These are phyloP conservation scores for Ramularia endophylla DNA, from an alignment of 2,329 filamentous ascomycete species.

Conservation along the genomic window DNA sequence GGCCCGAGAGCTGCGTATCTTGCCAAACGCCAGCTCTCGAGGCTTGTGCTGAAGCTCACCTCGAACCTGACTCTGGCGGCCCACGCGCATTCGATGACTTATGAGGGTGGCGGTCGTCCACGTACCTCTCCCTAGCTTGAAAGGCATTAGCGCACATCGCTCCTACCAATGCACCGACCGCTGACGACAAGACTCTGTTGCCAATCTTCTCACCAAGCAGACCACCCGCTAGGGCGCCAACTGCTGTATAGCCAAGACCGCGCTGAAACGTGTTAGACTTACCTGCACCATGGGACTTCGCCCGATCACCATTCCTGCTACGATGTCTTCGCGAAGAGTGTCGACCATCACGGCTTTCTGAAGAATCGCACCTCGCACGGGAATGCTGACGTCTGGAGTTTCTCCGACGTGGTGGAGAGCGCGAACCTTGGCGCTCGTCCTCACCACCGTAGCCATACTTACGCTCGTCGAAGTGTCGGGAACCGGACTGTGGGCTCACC, in stretches of 20 bases:
- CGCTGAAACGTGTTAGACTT: slow-evolving; percentile 25
- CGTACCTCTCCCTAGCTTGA: slow-evolving; percentile 28
- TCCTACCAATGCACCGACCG: slow-evolving; percentile 24
- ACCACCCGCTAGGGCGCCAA: slow-evolving; percentile 28
- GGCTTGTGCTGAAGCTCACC: slow-evolving; percentile 15
- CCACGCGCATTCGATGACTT: slow-evolving; percentile 9
- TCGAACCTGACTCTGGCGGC: slow-evolving; percentile 14
- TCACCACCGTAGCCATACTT: not conserved
- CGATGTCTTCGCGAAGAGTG: slow-evolving; percentile 16
- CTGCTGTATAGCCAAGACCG: slow-evolving; percentile 22
- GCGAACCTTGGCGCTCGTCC: not conserved
- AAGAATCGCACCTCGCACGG: too few relatives aligned
- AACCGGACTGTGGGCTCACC: slow-evolving; percentile 8
- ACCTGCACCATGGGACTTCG: slow-evolving; percentile 16
- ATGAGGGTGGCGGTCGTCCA: slow-evolving; percentile 6
- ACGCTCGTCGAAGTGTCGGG: not conserved
- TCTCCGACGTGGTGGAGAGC: not conserved
- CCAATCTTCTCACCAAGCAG: slow-evolving; percentile 25
- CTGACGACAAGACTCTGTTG: slow-evolving; percentile 20
- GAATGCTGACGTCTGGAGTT: slow-evolving; percentile 1
- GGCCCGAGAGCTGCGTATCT: slow-evolving; percentile 1
- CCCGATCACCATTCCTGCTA: slow-evolving; percentile 8
- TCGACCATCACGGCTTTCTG: slow-evolving; percentile 2
- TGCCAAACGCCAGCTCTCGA: slow-evolving; percentile 2
- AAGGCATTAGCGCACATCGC: slow-evolving; percentile 26